Percentiles rank a stretch among this genome's conserved stretches.
phyloP scores from a whole-genome alignment of 176 grass and related monocot species.

The Cenchrus purpureus region DNA sequence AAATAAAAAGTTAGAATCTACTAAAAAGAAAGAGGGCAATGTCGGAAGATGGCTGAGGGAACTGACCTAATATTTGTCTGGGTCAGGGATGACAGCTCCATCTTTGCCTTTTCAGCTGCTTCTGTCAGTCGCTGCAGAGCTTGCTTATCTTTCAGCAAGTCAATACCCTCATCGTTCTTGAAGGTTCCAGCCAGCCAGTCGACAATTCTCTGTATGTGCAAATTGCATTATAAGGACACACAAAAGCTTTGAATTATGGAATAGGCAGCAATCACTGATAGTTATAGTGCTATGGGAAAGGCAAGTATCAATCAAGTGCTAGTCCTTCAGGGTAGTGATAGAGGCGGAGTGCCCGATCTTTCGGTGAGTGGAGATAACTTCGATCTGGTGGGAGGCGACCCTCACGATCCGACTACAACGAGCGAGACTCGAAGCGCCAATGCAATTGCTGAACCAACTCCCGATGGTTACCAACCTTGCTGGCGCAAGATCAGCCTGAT shows the following conservation, averaged over 20 bases:
- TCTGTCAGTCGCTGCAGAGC: slow-evolving; percentile 78
- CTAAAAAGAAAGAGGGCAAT: not conserved
- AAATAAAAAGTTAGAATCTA: slow-evolving; percentile 12
- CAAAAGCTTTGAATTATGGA: not conserved
- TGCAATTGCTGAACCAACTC: no score
- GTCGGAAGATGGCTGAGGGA: not conserved
- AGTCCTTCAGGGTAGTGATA: not conserved
- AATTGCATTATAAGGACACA: slow-evolving; percentile 4
- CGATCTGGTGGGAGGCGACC: no score
- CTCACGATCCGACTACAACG: no score
- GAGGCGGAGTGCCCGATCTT: no score
- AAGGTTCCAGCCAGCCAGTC: slow-evolving; percentile 68
- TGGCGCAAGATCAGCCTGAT: no score
- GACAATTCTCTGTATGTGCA: slow-evolving; percentile 62
- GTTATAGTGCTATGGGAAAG: not conserved
- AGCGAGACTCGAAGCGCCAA: no score
- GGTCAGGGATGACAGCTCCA: slow-evolving; percentile 70
- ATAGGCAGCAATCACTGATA: no score
- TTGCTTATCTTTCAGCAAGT: slow-evolving; percentile 80
- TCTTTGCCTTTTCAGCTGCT: slow-evolving; percentile 84
- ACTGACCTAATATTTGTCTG: slow-evolving; percentile 75
- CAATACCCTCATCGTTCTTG: slow-evolving; percentile 73
- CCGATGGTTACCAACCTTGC: no score
- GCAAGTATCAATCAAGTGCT: not conserved
- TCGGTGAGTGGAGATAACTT: no score